Conservation (phyloP, 1,139 yeast species). For the Lodderomyces pseudojiufengensis region DNA sequence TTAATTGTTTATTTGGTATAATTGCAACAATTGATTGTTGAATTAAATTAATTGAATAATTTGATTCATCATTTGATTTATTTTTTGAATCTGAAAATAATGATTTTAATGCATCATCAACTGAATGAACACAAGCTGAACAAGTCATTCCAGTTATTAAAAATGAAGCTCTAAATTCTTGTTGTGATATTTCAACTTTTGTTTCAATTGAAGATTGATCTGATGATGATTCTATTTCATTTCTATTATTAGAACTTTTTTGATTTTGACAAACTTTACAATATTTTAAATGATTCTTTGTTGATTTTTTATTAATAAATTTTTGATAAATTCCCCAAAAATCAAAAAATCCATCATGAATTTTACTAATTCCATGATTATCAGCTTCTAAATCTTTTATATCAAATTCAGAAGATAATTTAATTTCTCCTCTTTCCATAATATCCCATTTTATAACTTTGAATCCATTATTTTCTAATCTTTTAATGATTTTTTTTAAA, state of each 20-base stretch:
- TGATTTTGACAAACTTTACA: slow-evolving; percentile 30
- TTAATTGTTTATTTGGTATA: slow-evolving; percentile 48
- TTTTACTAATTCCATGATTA: neutral
- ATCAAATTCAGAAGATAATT: slow-evolving; percentile 12
- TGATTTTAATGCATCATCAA: slow-evolving; percentile 39
- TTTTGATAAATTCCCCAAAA: slow-evolving; percentile 14
- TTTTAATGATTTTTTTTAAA: slow-evolving; percentile 23
- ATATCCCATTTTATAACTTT: slow-evolving; percentile 34
- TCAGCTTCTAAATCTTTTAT: slow-evolving; percentile 3
- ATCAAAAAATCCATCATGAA: slow-evolving; percentile 16
- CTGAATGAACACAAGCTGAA: slow-evolving; percentile 51
- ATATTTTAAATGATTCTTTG: slow-evolving; percentile 25
- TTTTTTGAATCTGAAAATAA: neutral
- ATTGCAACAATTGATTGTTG: slow-evolving; percentile 45
- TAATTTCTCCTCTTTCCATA: slow-evolving; percentile 16
- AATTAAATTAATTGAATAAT: slow-evolving; percentile 39
- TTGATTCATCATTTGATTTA: slow-evolving; percentile 18
- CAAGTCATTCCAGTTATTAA: slow-evolving; percentile 67
- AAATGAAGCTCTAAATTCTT: slow-evolving; percentile 47
- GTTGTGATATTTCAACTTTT: slow-evolving; percentile 22
- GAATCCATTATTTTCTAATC: slow-evolving; percentile 28
- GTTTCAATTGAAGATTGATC: slow-evolving; percentile 21
- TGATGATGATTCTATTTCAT: too few relatives aligned
- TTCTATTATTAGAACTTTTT: too few relatives aligned
- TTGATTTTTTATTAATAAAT: slow-evolving; percentile 9